Base-by-base conservation (phyloP, 2,329 filamentous ascomycete genomes). In the Xylariales sp. region DNA sequence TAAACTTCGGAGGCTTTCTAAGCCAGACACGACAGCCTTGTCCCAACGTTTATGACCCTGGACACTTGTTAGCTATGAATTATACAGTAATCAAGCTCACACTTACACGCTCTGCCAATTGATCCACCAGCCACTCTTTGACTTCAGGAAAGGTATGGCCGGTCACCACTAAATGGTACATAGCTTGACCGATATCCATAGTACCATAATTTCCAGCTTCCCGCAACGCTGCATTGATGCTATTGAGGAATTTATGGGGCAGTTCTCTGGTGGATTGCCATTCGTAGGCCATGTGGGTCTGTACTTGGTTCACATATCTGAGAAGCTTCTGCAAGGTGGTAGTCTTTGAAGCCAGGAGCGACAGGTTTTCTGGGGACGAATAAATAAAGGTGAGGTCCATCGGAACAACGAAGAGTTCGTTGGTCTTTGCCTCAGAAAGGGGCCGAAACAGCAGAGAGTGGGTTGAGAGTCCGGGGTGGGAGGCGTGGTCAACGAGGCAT, bases 11-110 rank as follows among this genome's bases (percentile, higher is more conserved):
- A 97, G 72, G 38, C 80, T 83, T 42, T 87, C 81, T 15, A 96
- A 82, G 1, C 89, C 88, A 4, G 80, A 78, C 2, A 78, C 74
- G 3, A 94, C 85, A 5, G 86, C 83, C 54, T 91, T 94, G 46
- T 97, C 90, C 93, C 93, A 98, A 33, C 93, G 75, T 62, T 95
- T 96, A 52, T 95, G 87, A 1, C 89, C 89, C 84, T 93, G 35
- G 15, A 14, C 16, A 20, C 19, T 39, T 33, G 11, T 24, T n/a
- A 31, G 33, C 29, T 12, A 8, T 16, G 15, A 29, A 25, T 17
- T 19, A 15, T 23, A 16, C 30, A 2, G 13, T 5, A 17, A 15
- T 12, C 24, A 12, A 23, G 14, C 2, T n/a, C 6, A 8, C 20
- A 60, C 76, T 53, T 68, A 90, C 87, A 45, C 87, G 71, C 55